phyloP scores from a whole-genome alignment of 495 filamentous ascomycete species.

The Xylaria scruposa region DNA sequence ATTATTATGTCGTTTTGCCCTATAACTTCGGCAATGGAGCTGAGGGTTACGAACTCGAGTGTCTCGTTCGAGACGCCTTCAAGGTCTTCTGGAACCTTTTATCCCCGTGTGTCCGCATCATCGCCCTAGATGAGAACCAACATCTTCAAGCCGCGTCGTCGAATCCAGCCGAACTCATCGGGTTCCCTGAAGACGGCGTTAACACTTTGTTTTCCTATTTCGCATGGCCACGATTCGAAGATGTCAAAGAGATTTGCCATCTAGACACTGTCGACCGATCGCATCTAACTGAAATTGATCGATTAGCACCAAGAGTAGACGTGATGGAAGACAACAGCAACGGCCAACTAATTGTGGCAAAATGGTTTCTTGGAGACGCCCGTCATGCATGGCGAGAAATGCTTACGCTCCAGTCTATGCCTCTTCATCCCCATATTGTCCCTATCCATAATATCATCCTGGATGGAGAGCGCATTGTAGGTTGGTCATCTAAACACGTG shows the following conservation, averaged over 20 bases:
- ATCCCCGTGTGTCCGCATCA: not conserved
- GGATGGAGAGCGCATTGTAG: not conserved
- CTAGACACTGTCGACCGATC: not conserved
- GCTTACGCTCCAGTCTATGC: not conserved
- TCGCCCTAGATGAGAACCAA: not conserved
- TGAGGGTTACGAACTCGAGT: not conserved
- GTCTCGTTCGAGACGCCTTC: not conserved
- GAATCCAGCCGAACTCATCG: not conserved
- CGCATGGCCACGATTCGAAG: not conserved
- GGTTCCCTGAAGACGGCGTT: not conserved
- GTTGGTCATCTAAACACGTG: not conserved
- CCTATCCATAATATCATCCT: not conserved
- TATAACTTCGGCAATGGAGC: not conserved
- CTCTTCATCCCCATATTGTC: not conserved
- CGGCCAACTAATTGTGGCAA: not conserved
- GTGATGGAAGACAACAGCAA: not conserved
- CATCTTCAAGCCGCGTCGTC: not conserved
- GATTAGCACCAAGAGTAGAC: conserved; percentile 1
- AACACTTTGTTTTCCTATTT: not conserved
- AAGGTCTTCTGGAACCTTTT: not conserved
- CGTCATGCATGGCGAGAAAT: not conserved
- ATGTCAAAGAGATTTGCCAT: not conserved
- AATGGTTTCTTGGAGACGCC: not conserved
- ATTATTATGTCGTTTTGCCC: not conserved
- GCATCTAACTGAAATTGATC: not conserved